phyloP scores from a whole-genome alignment of 75 land plant genomes.

The Selaginella moellendorffii region DNA sequence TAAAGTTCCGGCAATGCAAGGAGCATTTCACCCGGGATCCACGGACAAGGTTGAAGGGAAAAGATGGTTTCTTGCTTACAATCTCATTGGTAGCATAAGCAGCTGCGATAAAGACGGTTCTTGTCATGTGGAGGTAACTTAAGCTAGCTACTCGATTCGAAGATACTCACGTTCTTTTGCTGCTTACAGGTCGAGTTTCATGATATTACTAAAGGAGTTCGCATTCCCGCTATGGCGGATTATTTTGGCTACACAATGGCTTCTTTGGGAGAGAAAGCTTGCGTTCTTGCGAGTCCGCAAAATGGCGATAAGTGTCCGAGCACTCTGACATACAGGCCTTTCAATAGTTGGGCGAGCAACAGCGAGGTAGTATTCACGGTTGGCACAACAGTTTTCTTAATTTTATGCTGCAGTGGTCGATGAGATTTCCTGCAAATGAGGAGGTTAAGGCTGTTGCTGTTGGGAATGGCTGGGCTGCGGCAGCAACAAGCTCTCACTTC shows the following conservation, averaged over 20 bases:
- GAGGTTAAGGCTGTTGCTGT: slow-evolving; percentile 90
- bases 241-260: slow-evolving; percentile 96
- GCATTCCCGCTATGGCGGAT: slow-evolving; percentile 91
- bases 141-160: too few species aligned
- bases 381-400: too few species aligned
- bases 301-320: slow-evolving; percentile 88
- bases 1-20: slow-evolving; percentile 53
- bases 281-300: slow-evolving; percentile 74
- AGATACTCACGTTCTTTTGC: too few species aligned
- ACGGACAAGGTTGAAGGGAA: slow-evolving; percentile 56
- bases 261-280: slow-evolving; percentile 66
- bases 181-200: slow-evolving; percentile 96
- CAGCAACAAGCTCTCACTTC: slow-evolving; percentile 60
- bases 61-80: slow-evolving; percentile 67
- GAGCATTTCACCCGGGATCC: slow-evolving; percentile 76
- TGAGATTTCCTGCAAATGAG: slow-evolving; percentile 74
- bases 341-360: slow-evolving; percentile 92
- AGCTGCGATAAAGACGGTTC: slow-evolving; percentile 58
- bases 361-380: too few species aligned
- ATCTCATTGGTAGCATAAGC: slow-evolving; percentile 77
- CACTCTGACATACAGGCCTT: slow-evolving; percentile 88
- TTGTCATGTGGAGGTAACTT: slow-evolving; percentile 74
- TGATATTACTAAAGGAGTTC: slow-evolving; percentile 65
- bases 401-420: slow-evolving; percentile 69
- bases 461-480: slow-evolving; percentile 83